phyloP scores from a whole-genome alignment of 192 early-diverging fungal species.

The Umbelopsis ramanniana region DNA sequence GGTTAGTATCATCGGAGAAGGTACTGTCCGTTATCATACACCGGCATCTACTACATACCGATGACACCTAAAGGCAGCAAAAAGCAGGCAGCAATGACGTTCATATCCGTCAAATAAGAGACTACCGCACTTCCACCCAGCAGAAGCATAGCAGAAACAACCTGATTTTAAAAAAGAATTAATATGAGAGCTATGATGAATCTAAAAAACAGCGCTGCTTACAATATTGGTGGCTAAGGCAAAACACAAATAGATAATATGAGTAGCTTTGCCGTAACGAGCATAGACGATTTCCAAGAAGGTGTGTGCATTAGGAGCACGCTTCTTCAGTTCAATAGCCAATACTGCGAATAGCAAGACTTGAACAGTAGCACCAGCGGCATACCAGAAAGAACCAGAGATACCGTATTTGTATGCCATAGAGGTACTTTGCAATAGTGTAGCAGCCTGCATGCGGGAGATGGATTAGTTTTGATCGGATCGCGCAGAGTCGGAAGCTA shows the following conservation, averaged over 20 bases:
- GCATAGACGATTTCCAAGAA: slow-evolving; percentile 71
- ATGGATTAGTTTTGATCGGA: too few relatives aligned
- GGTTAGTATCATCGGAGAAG: not conserved
- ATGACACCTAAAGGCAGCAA: slow-evolving; percentile 72
- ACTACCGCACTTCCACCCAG: slow-evolving; percentile 75
- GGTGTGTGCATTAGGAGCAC: slow-evolving; percentile 76
- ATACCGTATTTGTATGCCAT: slow-evolving; percentile 76
- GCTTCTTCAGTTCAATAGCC: slow-evolving; percentile 75
- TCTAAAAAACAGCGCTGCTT: slow-evolving; percentile 20
- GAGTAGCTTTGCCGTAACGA: slow-evolving; percentile 66
- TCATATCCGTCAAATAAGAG: slow-evolving; percentile 67
- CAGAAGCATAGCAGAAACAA: slow-evolving; percentile 77
- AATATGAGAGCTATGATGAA: not conserved
- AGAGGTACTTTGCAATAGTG: slow-evolving; percentile 66
- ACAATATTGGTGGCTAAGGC: slow-evolving; percentile 53
- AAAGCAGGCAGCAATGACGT: slow-evolving; percentile 62
- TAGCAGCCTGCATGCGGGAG: slow-evolving; percentile 57
- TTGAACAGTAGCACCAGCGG: slow-evolving; percentile 70
- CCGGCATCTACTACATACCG: not conserved
- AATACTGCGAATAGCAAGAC: slow-evolving; percentile 73
- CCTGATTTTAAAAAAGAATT: slow-evolving; percentile 31
- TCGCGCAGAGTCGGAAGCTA: too few relatives aligned
- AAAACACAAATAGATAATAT: slow-evolving; percentile 62
- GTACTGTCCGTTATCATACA: not conserved
- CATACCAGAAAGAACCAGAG: slow-evolving; percentile 62